These are phyloP conservation scores for Phoenix roebelenii DNA, from an alignment of 176 grass and related monocot genomes.

Conservation along the genomic window DNA sequence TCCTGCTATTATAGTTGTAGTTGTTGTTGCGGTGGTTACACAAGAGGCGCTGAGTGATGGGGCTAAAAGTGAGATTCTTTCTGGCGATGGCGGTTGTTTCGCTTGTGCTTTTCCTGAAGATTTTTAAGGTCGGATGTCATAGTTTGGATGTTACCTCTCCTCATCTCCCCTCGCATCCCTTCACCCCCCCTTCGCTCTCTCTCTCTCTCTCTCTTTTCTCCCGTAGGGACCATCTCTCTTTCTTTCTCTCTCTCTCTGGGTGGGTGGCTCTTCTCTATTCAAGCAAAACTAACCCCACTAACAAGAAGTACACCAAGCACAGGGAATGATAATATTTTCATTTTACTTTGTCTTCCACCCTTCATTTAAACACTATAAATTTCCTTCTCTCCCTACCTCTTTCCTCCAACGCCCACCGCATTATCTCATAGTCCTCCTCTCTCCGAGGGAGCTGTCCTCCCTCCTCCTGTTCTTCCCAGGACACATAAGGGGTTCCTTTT, in stretches of 20 bases:
- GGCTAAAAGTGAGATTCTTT: slow-evolving; percentile 9
- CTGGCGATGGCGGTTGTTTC: slow-evolving; percentile 15
- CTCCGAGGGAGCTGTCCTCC: background rate
- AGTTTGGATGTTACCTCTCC: background rate
- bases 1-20: slow-evolving; percentile 10
- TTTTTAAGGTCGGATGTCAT: slow-evolving; percentile 44
- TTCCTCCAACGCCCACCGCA: background rate
- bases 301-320: background rate
- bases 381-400: slow-evolving; percentile 18
- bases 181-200: slow-evolving; percentile 1
- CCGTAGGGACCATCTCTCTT: slow-evolving; percentile 6
- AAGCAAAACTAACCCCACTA: slow-evolving; percentile 58
- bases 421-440: background rate
- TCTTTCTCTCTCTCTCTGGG: slow-evolving; percentile 24
- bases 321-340: slow-evolving; percentile 8
- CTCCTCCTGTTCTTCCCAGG: no score
- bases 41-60: slow-evolving; percentile 6
- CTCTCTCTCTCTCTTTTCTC: background rate
- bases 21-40: slow-evolving; percentile 38
- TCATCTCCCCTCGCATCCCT: background rate
- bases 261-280: slow-evolving; percentile 50
- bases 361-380: slow-evolving; percentile 36
- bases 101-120: slow-evolving; percentile 21
- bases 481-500: background rate
- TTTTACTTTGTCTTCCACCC: background rate